A percentile compares a stretch with the other conserved stretches of the same genome.
Evolutionary conservation across 2,329 filamentous ascomycete species (phyloP).

Genomic region (Thelonectria olida): DNA sequence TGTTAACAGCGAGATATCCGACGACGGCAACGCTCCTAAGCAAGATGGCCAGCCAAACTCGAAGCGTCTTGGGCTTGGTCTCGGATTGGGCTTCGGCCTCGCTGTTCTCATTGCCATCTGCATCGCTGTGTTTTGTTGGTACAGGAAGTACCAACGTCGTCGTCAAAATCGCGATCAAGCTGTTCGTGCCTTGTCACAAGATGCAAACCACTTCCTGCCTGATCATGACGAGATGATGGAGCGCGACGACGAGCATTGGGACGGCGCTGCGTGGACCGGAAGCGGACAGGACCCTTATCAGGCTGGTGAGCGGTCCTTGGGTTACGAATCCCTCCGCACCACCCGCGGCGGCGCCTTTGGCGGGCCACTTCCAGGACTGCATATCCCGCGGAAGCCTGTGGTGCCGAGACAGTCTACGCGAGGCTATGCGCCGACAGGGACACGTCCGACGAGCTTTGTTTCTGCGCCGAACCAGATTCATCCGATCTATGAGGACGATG

Average conservation of each 20-base stretch:
- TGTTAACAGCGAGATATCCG: slow-evolving; percentile 16
- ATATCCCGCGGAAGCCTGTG: slow-evolving; percentile 48
- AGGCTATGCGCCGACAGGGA: slow-evolving; percentile 45
- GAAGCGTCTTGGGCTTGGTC: slow-evolving; percentile 65
- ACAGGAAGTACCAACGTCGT: slow-evolving; percentile 50
- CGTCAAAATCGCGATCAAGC: slow-evolving; percentile 55
- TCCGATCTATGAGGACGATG: slow-evolving; percentile 68
- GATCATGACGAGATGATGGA: slow-evolving; percentile 59
- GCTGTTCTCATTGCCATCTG: slow-evolving; percentile 58
- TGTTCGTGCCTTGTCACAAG: slow-evolving; percentile 59
- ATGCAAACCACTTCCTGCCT: slow-evolving; percentile 56
- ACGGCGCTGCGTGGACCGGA: slow-evolving; percentile 54
- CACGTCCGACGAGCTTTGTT: slow-evolving; percentile 40
- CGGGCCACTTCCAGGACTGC: slow-evolving; percentile 30
- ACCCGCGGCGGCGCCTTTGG: slow-evolving; percentile 31
- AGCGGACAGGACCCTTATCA: slow-evolving; percentile 55
- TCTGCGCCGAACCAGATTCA: slow-evolving; percentile 57
- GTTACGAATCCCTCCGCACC: slow-evolving; percentile 60
- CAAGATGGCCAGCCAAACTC: slow-evolving; percentile 31
- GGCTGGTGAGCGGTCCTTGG: slow-evolving; percentile 52
- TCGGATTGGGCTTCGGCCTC: slow-evolving; percentile 69
- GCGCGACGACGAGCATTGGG: slow-evolving; percentile 45
- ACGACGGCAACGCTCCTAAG: slow-evolving; percentile 37
- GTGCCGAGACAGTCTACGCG: slow-evolving; percentile 41
- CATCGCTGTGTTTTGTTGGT: slow-evolving; percentile 60